Evolutionary conservation across 148 eudicot genomes (phyloP).

Genomic region (Camellia japonica): DNA sequence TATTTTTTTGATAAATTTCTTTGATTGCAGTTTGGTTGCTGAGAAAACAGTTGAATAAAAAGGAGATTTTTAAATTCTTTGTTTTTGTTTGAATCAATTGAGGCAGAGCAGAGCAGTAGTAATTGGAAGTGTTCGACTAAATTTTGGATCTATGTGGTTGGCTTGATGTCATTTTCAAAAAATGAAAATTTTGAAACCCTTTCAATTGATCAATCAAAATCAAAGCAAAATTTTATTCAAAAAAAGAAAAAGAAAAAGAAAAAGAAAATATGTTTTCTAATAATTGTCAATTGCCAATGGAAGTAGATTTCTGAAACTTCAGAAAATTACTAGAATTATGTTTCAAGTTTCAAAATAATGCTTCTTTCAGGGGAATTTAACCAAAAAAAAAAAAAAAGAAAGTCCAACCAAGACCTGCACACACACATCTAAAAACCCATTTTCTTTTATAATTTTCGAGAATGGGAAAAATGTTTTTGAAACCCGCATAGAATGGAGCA

Average conservation of each 20-base stretch:
- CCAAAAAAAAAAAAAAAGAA: neutral
- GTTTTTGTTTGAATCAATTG: neutral
- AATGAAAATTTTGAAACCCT: neutral
- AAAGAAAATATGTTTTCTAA: neutral
- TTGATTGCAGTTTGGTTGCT: constrained; percentile 5
- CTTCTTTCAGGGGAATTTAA: neutral
- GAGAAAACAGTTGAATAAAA: neutral
- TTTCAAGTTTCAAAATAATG: neutral
- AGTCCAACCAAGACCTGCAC: neutral
- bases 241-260: no score
- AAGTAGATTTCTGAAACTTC: neutral
- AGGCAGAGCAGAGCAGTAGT: neutral
- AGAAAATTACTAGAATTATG: neutral
- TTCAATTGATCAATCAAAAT: neutral
- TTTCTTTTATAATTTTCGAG: neutral
- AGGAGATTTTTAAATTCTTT: neutral
- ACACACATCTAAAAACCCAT: neutral
- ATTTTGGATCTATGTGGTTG: neutral
- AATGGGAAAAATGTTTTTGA: neutral
- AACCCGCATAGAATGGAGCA: neutral
- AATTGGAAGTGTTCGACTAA: neutral
- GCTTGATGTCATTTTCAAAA: neutral
- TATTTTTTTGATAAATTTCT: neutral
- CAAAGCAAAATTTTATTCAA: neutral
- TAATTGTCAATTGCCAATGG: neutral